A percentile compares a stretch with the other conserved stretches of the same genome.
phyloP scores from a whole-genome alignment of 805 yeast genomes.

The Candida morakotiae region DNA sequence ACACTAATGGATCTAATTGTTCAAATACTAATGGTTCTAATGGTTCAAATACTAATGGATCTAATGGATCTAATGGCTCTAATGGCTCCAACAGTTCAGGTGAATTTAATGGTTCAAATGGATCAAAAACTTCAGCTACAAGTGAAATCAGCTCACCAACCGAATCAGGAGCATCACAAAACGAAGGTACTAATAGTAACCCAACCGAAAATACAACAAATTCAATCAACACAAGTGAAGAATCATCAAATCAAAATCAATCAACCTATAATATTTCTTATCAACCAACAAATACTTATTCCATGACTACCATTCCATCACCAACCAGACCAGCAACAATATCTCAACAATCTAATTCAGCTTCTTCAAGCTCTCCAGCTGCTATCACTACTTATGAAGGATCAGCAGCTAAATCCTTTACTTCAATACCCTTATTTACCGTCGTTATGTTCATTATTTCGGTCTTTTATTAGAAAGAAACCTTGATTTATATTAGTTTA shows the following conservation, averaged over 20 bases:
- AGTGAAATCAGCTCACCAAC: too few species aligned
- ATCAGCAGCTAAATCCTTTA: not conserved
- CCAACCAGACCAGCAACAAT: not conserved
- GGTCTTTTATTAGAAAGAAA: too few species aligned
- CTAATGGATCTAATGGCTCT: not conserved
- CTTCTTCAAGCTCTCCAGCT: not conserved
- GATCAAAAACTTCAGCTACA: not conserved
- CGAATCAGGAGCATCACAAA: too few species aligned
- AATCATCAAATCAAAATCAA: too few species aligned
- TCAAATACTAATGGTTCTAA: not conserved
- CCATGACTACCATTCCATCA: not conserved
- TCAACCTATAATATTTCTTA: too few species aligned
- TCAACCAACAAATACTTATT: not conserved
- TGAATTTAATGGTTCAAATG: not conserved
- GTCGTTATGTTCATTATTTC: not conserved
- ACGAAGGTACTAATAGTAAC: too few species aligned
- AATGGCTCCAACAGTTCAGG: not conserved
- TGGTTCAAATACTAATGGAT: not conserved
- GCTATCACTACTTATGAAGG: conserved; percentile 1
- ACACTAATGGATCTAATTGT: not conserved
- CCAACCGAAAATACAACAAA: too few species aligned
- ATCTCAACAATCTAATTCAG: not conserved
- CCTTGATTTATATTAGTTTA: too few species aligned
- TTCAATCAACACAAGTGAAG: too few species aligned
- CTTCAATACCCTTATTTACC: not conserved